Base-by-base conservation (phyloP, 2,329 filamentous ascomycete genomes). In the Cercospora nicotianae region DNA sequence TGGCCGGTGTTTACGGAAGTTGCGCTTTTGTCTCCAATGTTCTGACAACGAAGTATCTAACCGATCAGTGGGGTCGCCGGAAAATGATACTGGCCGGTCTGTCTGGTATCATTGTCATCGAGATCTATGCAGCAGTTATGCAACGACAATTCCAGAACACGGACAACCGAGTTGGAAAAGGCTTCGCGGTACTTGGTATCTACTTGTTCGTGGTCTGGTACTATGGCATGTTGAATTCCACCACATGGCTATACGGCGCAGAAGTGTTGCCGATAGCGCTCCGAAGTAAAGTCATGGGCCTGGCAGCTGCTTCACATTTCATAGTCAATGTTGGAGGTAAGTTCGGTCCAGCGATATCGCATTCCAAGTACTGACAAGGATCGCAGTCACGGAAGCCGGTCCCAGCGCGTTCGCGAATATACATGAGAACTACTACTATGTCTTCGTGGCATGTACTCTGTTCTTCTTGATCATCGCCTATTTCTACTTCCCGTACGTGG, bases 91-190 rank as follows among this genome's bases (percentile, higher is more conserved):
- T 88, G 5, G 72, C 85, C 1, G 86, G 86, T 5, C 74, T 88
- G 3, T 71, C 76, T 4, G 83, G 84, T 1, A 81, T 88, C 51
- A 79, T 87, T 13, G 12, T 87, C n/a, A 82, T 86, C 59, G 85
- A 87, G 72, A 87, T 87, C 63, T 88, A 88, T 70, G 81, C 85
- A 0, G 84, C 86, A 1, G 82, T 87, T 51, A 87, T 88, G 85
- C 86, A 88, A 75, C 79, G 80, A 30, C 75, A 82, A 57, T 88
- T 87, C 73, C 85, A 87, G 72, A 79, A 85, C 68, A 86, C 83
- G 0, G 75, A 85, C 66, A 87, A 87, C 73, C 77, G 78, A 4
- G 73, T 87, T 30, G 86, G 86, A 42, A 87, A 88, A 72, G 86
- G 85, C 0, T 88, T 88, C 72, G 84, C 86, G 0, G 83, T 88